Evolutionary conservation across 2,329 filamentous ascomycete species (phyloP).

Genomic region (Mariannaea sp.): DNA sequence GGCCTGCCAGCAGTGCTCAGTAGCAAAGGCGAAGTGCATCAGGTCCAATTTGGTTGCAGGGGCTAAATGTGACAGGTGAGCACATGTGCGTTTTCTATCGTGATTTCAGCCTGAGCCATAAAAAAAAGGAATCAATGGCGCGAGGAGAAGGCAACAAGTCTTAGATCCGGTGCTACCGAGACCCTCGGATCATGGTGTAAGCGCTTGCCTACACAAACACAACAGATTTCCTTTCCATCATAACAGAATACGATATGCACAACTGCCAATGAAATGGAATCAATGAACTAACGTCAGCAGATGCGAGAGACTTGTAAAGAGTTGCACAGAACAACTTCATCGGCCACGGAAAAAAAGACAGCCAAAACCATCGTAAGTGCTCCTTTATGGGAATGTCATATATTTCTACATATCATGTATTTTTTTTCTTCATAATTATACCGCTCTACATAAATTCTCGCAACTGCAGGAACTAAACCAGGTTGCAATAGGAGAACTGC

Average conservation of each 20-base stretch:
- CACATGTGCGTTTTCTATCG: neutral
- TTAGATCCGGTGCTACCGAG: conserved; percentile 14
- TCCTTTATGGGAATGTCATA: neutral
- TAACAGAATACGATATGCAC: too few species aligned
- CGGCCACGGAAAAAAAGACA: conserved; percentile 57
- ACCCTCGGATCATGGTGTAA: conserved; percentile 16
- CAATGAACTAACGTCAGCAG: conserved; percentile 38
- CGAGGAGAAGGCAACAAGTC: neutral
- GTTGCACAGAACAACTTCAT: conserved; percentile 53
- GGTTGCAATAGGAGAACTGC: conserved; percentile 49
- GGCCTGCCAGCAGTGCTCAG: conserved; percentile 54
- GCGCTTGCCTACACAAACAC: conserved; percentile 6
- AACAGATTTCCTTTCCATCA: conserved; percentile 18
- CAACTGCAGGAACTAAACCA: conserved; percentile 2
- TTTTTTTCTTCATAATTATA: conserved; percentile 11
- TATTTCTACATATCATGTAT: neutral
- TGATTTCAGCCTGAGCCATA: neutral
- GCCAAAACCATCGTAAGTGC: conserved; percentile 55
- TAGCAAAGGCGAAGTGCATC: conserved; percentile 57
- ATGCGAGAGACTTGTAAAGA: conserved; percentile 54
- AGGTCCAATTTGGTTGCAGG: conserved; percentile 45
- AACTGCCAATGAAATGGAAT: too few species aligned
- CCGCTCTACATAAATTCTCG: neutral
- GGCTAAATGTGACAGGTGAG: conserved; percentile 53
- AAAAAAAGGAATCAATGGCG: neutral